phyloP scores from a whole-genome alignment of 139 green algal species.

The Closterium sp. region DNA sequence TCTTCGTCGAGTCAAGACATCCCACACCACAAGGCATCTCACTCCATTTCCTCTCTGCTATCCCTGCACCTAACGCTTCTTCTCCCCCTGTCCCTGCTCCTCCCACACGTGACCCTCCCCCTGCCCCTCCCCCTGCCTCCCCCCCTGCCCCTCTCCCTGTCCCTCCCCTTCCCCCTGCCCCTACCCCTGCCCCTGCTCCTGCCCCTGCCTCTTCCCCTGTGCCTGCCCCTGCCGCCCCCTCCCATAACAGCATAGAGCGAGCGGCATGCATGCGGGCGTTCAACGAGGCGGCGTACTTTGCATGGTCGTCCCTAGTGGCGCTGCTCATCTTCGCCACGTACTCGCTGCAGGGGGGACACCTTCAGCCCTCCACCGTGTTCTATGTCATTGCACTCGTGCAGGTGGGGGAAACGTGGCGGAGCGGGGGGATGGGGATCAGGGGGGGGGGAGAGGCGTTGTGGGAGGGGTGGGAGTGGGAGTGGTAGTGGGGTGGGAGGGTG shows the following conservation, averaged over 20 bases:
- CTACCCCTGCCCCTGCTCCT: not conserved
- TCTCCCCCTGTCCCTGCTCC: too few species aligned
- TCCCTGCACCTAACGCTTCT: too few species aligned
- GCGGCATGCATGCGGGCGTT: slow-evolving; percentile 1
- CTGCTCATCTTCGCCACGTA: slow-evolving; percentile 11
- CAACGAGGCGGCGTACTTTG: slow-evolving; percentile 29
- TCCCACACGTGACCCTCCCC: not conserved
- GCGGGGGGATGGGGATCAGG: too few species aligned
- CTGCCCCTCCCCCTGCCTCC: not conserved
- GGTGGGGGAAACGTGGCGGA: too few species aligned
- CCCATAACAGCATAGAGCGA: not conserved
- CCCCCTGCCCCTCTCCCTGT: not conserved
- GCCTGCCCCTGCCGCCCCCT: too few species aligned
- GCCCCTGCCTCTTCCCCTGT: not conserved
- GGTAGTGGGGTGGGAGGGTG: too few species aligned
- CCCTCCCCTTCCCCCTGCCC: too few species aligned
- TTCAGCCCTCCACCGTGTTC: slow-evolving; percentile 10
- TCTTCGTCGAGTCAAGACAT: too few species aligned
- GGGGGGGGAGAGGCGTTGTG: not conserved
- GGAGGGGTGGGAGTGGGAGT: too few species aligned
- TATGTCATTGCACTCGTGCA: slow-evolving; percentile 20
- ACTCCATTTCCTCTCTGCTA: too few species aligned
- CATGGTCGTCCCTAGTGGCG: not conserved
- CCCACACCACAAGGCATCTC: too few species aligned
- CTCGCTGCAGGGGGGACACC: not conserved